Percentiles rank a stretch among this genome's conserved stretches.
These are phyloP conservation scores for Cytospora schulzeri DNA, from an alignment of 2,329 filamentous ascomycete species.

Conservation along the genomic window DNA sequence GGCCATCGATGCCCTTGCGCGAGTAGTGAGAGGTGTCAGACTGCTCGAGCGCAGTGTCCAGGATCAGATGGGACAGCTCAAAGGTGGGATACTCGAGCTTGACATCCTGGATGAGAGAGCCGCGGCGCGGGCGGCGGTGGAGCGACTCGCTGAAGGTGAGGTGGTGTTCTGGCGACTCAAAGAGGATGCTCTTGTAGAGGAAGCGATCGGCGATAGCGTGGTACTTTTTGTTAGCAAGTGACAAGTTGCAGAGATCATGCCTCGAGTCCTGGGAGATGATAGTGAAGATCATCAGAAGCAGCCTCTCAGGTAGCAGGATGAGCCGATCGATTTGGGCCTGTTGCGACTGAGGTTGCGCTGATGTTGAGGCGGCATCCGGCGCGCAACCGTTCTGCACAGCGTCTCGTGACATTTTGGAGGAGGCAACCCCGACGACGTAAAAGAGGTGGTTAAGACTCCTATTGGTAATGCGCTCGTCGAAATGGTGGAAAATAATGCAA, in stretches of 20 bases:
- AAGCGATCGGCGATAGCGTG: constrained; percentile 50
- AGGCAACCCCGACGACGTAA: neutral
- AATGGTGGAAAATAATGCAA: constrained; percentile 15
- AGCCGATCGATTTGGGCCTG: constrained; percentile 27
- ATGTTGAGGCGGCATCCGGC: neutral
- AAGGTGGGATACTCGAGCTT: constrained; percentile 48
- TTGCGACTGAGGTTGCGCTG: neutral
- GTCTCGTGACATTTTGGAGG: constrained; percentile 22
- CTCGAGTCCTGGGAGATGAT: constrained; percentile 37
- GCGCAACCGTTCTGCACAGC: constrained; percentile 15
- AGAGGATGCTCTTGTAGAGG: constrained; percentile 50
- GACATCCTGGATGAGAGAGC: constrained; percentile 49
- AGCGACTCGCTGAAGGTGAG: constrained; percentile 52
- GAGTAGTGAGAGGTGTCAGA: constrained; percentile 33
- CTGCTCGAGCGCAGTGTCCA: constrained; percentile 40
- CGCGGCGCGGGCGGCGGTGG: constrained; percentile 47
- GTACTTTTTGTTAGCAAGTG: constrained; percentile 45
- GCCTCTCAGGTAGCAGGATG: constrained; percentile 41
- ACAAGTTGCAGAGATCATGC: constrained; percentile 47
- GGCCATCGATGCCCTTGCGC: constrained; percentile 42
- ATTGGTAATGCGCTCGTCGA: constrained; percentile 1
- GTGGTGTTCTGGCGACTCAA: constrained; percentile 50
- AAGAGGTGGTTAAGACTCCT: constrained; percentile 7
- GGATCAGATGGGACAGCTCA: constrained; percentile 45
- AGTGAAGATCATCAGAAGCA: constrained; percentile 46